phyloP scores from a whole-genome alignment of 306 rosid species.

The Ochetophila trinervis region DNA sequence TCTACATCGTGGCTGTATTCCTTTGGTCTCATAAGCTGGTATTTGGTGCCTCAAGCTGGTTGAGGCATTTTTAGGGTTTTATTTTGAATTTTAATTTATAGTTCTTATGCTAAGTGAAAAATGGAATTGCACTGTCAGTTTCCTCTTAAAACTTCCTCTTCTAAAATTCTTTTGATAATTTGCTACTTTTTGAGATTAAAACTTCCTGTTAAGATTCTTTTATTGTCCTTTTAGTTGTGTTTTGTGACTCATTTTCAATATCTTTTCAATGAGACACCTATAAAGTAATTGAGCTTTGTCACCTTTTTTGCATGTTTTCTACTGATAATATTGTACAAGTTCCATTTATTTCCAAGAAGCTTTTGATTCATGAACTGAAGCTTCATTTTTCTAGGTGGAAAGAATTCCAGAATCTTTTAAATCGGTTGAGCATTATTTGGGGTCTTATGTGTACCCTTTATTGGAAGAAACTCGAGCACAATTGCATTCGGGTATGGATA shows the following conservation, averaged over 20 bases:
- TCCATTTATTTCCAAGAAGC: neutral
- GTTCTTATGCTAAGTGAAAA: too few species aligned
- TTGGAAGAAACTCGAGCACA: constrained; percentile 69
- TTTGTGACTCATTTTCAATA: neutral
- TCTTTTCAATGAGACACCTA: neutral
- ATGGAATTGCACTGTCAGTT: too few species aligned
- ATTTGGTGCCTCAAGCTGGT: too few species aligned
- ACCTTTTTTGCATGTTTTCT: neutral
- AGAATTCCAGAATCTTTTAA: constrained; percentile 42
- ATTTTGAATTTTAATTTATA: too few species aligned
- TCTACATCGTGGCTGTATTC: too few species aligned
- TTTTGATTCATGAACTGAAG: neutral
- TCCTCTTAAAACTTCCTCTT: too few species aligned
- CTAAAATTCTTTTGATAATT: too few species aligned
- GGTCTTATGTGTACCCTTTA: constrained; percentile 46
- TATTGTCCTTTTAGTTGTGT: neutral
- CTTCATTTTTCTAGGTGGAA: constrained; percentile 37
- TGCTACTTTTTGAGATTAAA: too few species aligned
- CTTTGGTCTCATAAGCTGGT: too few species aligned
- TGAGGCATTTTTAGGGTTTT: too few species aligned
- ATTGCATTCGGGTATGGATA: constrained; percentile 52
- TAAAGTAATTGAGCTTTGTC: neutral
- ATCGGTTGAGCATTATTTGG: constrained; percentile 41
- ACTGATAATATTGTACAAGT: too few species aligned
- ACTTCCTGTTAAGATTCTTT: too few species aligned